Evolutionary conservation across 2,329 filamentous ascomycete species (phyloP).

Genomic region (Fusarium nodosum): DNA sequence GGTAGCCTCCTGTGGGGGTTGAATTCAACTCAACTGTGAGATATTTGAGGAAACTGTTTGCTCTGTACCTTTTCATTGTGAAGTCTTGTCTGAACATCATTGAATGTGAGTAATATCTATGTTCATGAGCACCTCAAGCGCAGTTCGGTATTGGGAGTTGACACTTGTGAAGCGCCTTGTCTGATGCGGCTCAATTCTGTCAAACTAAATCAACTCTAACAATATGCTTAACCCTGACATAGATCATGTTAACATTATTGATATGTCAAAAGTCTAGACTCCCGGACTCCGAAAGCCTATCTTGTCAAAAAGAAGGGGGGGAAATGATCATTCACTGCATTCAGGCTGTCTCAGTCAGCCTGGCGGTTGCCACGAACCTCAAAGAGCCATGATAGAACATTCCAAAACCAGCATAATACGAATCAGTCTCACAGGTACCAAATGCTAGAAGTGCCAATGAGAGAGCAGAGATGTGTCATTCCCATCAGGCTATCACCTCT

Average conservation of each 20-base stretch:
- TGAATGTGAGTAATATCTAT: too few relatives aligned
- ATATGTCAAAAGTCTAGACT: neutral
- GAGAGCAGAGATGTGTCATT: constrained; percentile 8
- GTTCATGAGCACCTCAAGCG: too few relatives aligned
- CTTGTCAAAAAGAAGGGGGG: neutral
- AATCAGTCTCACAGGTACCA: neutral
- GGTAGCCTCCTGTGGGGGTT: constrained; percentile 49
- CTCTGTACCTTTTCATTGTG: neutral
- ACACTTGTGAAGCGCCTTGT: neutral
- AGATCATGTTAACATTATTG: neutral
- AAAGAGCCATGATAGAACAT: neutral
- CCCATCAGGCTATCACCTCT: neutral
- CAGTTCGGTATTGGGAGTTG: neutral
- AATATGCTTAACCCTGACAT: neutral
- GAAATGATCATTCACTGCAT: neutral
- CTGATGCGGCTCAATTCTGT: neutral
- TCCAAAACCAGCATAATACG: neutral
- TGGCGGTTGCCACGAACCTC: neutral
- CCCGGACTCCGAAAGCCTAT: neutral
- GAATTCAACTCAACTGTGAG: constrained; percentile 48
- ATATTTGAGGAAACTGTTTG: constrained; percentile 43
- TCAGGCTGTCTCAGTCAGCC: too few relatives aligned
- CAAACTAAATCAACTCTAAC: neutral
- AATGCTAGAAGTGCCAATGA: neutral
- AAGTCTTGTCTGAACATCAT: neutral